Evolutionary conservation across 768 basidiomycete species (phyloP), one percentile per base, ranked within the genome.

Genomic region (Lepiota venenata): DNA sequence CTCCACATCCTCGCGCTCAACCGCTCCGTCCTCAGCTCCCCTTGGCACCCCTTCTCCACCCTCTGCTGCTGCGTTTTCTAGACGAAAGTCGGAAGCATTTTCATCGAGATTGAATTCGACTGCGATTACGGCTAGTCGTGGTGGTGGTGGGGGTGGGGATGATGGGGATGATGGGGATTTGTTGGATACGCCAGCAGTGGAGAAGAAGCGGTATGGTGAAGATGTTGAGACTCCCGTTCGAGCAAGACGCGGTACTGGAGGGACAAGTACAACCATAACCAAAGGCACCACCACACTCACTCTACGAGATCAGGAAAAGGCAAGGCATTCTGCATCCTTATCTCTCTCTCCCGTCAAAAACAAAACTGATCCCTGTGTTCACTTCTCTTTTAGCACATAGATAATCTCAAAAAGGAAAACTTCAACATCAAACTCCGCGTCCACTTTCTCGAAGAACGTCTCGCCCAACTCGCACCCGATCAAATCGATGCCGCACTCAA

Each of bases 251-350:
- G 50, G 55, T 52, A 5, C 2, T 25, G 39, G 44, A 50, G 74
- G 79, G 14, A 68, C 74, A 18, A 81, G 68, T 25, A 70, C 71
- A 10, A 69, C 71, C 12, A 68, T 66, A 11, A 70, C 69, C 8
- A 79, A 79, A 62, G 76, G 72, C 8, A 64, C 22, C 11, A 66
- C 68, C 0, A 73, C 82, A 14, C 79, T 97, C 60, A 96, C 95
- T 0, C 77, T 99, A 12, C 81, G 94, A 7, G 96, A 98, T 66
- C 96, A 99, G 69, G 95, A 98, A 72, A 96, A 98, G 81, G 96
- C 92, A 60, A 48, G 76, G 65, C 39, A 21, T 3, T n/a, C n/a
- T n/a, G n/a, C n/a, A n/a, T n/a, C n/a, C n/a, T n/a, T n/a, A n/a
- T n/a, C n/a, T n/a, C n/a, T n/a, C n/a, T n/a, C n/a, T n/a, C n/a